phyloP scores from a whole-genome alignment of 176 grass and related monocot genomes.

The Carex myosuroides region DNA sequence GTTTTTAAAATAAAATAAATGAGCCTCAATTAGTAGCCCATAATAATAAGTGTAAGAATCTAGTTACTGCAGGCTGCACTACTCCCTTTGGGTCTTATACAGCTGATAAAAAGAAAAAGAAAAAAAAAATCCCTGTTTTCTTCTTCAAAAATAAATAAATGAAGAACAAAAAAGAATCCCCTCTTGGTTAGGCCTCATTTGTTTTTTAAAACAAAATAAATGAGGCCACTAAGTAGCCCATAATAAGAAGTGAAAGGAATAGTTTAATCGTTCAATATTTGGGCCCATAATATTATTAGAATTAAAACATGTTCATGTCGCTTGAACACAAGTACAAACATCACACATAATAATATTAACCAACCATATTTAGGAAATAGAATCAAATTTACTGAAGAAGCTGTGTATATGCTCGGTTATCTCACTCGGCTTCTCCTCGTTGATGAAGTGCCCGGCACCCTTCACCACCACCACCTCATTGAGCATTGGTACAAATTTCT shows the following conservation, averaged over 20 bases:
- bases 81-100: background rate
- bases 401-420: constrained; percentile 40
- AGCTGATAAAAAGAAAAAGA: background rate
- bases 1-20: too few species aligned
- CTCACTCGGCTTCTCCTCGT: constrained; percentile 50
- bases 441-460: constrained; percentile 50
- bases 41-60: background rate
- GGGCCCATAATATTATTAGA: background rate
- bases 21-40: too few species aligned
- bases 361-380: background rate
- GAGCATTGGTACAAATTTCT: constrained; percentile 45
- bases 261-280: background rate
- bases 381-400: constrained; percentile 41
- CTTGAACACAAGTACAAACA: background rate
- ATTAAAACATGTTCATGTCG: too few species aligned
- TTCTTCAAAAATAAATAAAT: too few species aligned
- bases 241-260: background rate
- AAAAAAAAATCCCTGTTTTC: too few species aligned
- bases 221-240: background rate
- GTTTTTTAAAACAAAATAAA: too few species aligned
- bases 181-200: background rate
- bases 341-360: background rate
- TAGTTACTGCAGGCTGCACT: background rate
- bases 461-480: constrained; percentile 52
- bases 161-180: too few species aligned